Percentiles rank a stretch among this genome's conserved stretches.
Conservation (phyloP, 345 rosid genomes). For the Excoecaria agallocha region DNA sequence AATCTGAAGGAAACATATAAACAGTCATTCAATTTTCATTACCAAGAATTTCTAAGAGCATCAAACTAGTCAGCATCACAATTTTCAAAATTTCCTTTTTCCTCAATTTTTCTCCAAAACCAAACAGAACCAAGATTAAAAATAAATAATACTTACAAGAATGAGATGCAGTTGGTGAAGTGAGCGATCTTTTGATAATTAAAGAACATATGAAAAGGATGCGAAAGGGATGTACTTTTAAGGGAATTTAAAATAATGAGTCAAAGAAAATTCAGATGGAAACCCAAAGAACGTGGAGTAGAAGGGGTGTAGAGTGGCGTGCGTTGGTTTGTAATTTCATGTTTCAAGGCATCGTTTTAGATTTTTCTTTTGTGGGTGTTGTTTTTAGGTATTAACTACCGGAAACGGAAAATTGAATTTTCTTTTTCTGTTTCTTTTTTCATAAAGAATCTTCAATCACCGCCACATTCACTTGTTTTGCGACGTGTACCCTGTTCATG, state of each 20-base stretch:
- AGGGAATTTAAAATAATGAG: background rate
- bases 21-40: background rate
- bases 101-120: background rate
- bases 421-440: too few relatives aligned
- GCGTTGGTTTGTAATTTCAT: conserved; percentile 9
- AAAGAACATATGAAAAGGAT: background rate
- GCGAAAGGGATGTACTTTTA: background rate
- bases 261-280: background rate
- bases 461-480: background rate
- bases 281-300: background rate
- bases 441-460: background rate
- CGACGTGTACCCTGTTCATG: background rate
- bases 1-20: background rate
- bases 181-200: background rate
- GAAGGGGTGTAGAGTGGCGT: background rate
- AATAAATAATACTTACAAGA: conserved; percentile 6
- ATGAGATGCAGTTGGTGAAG: background rate
- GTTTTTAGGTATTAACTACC: background rate
- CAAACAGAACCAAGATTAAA: conserved; percentile 24
- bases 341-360: background rate
- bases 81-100: background rate
- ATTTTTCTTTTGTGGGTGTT: background rate
- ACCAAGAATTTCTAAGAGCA: background rate
- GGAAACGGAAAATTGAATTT: background rate
- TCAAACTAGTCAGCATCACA: background rate